phyloP scores from a whole-genome alignment of 306 rosid species.

The Begonia peltatifolia region DNA sequence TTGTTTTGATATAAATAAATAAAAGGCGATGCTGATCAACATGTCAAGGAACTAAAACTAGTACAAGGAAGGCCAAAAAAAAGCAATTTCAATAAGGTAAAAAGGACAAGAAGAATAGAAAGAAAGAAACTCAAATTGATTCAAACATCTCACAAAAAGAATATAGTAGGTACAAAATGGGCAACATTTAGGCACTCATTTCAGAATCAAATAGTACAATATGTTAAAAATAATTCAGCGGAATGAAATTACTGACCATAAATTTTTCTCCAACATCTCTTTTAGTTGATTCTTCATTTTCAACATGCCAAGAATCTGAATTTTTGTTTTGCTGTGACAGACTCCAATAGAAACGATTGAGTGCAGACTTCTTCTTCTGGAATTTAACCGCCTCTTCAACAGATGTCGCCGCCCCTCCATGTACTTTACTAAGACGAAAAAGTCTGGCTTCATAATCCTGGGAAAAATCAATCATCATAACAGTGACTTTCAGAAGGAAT shows the following conservation, averaged over 20 bases:
- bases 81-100: too few species aligned
- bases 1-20: too few species aligned
- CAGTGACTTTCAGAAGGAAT: background rate
- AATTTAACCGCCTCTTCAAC: constrained; percentile 87
- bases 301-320: constrained; percentile 20
- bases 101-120: too few species aligned
- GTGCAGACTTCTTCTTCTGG: constrained; percentile 64
- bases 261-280: constrained; percentile 83
- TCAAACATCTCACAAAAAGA: too few species aligned
- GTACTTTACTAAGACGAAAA: constrained; percentile 53
- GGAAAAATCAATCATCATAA: constrained; percentile 9
- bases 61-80: too few species aligned
- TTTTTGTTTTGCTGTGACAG: constrained; percentile 41
- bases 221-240: constrained; percentile 2
- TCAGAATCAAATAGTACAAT: background rate
- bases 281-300: constrained; percentile 41
- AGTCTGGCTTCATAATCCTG: constrained; percentile 88
- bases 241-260: constrained; percentile 50
- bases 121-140: too few species aligned
- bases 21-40: too few species aligned
- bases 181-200: background rate
- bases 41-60: too few species aligned
- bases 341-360: constrained; percentile 65
- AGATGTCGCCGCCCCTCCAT: constrained; percentile 60
- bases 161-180: background rate